Evolutionary conservation across 2,329 filamentous ascomycete species (phyloP), one percentile per base, ranked within the genome.

Genomic region (Claviceps spartinae): DNA sequence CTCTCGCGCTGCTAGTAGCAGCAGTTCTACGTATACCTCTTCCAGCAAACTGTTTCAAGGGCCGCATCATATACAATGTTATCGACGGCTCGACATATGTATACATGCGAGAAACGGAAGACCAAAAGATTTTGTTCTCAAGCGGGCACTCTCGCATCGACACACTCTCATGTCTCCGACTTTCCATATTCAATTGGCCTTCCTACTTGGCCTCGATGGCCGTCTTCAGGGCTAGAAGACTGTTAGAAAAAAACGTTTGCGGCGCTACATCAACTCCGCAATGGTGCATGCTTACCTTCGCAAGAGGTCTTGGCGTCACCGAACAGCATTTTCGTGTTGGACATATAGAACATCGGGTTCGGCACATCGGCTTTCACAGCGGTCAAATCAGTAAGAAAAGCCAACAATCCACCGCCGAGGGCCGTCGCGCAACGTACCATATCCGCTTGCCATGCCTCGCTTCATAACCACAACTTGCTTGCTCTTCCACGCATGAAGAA

Each of bases 381-480:
- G 62, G 62, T 49, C 36, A 9, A 11, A 2, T 48, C 1, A 18
- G 2, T 18, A 16, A 9, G 30, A 34, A 34, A 34, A 11, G 30
- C 30, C 30, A 34, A 34, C 8, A 34, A 11, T 34, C 30, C 9
- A 34, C 30, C 30, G 9, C 30, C 4, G 30, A 9, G 9, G 30
- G 30, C 30, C 30, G 4, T 16, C 13, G 36, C 22, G 18, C 24
- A 34, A 69, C 79, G 69, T 61, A 85, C 83, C 87, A 67, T 95
- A 95, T 55, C 88, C 88, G 64, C 85, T 90, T 5, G 85, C 84
- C 84, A 95, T 83, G 49, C 88, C 84, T 54, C 89, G 75, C 77
- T 95, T 95, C 89, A 95, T 95, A 11, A 95, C 85, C 50, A 95
- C 79, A 1, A 93, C 87, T 63, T 91, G 83, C 73, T 94, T 95